phyloP scores from a whole-genome alignment of 2,329 filamentous ascomycete species.

The Diaporthe longicolla region DNA sequence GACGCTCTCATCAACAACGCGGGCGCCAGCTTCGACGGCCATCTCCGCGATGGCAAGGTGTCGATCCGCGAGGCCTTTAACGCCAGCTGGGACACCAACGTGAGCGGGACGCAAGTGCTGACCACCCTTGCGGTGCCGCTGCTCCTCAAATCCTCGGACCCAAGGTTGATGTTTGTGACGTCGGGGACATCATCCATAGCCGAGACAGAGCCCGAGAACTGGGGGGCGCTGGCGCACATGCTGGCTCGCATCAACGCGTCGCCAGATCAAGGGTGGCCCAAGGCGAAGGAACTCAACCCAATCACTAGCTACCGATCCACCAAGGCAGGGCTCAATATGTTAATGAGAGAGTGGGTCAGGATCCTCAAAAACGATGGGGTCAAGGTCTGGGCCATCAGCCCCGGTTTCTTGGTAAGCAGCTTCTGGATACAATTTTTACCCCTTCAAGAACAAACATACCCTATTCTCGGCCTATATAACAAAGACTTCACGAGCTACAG shows the following conservation, averaged over 20 bases:
- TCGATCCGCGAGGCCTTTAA: constrained; percentile 60
- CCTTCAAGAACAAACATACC: too few species aligned
- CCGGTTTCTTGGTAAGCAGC: constrained; percentile 38
- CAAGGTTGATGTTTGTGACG: constrained; percentile 65
- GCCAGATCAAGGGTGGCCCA: constrained; percentile 61
- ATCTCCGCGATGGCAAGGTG: constrained; percentile 48
- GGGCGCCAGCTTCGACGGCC: constrained; percentile 60
- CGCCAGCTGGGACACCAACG: constrained; percentile 64
- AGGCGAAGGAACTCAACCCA: constrained; percentile 48
- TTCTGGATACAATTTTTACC: too few species aligned
- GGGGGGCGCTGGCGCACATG: constrained; percentile 46
- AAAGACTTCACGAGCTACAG: too few species aligned
- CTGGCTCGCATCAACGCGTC: constrained; percentile 34
- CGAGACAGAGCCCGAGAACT: constrained; percentile 49
- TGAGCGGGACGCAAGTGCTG: constrained; percentile 60
- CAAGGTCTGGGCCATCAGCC: constrained; percentile 55
- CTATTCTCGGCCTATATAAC: too few species aligned
- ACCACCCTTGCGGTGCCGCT: constrained; percentile 59
- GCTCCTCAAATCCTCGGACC: constrained; percentile 59
- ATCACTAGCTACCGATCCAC: constrained; percentile 54
- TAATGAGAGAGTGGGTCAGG: constrained; percentile 62
- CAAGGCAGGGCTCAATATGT: constrained; percentile 63
- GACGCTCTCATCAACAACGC: constrained; percentile 71
- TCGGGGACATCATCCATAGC: constrained; percentile 58
- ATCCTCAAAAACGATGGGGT: constrained; percentile 56